phyloP scores from a whole-genome alignment of 1,139 yeast genomes.

The Blastobotrys persicus region DNA sequence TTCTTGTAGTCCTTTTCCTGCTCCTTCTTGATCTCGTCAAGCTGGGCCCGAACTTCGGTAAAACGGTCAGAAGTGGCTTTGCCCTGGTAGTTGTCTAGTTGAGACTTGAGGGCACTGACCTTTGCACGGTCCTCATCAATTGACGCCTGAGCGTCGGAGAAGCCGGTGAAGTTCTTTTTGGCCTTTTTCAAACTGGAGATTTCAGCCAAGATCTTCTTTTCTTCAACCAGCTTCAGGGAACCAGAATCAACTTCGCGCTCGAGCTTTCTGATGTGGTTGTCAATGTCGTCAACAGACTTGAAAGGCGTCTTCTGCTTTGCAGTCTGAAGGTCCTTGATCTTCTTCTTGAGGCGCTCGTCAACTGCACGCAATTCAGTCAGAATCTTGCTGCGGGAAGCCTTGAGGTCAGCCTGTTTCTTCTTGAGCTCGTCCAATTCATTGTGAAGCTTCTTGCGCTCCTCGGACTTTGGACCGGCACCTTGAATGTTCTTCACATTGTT shows the following conservation, averaged over 20 bases:
- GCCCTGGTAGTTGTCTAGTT: slow-evolving; percentile 60
- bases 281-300: slow-evolving; percentile 77
- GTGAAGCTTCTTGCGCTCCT: slow-evolving; percentile 64
- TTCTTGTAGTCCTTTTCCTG: slow-evolving; percentile 67
- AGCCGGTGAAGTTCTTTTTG: slow-evolving; percentile 71
- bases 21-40: slow-evolving; percentile 56
- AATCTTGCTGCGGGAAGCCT: slow-evolving; percentile 64
- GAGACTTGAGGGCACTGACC: slow-evolving; percentile 71
- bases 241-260: slow-evolving; percentile 81
- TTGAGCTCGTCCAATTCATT: slow-evolving; percentile 55
- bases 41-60: slow-evolving; percentile 56
- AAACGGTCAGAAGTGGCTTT: slow-evolving; percentile 55
- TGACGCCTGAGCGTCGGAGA: slow-evolving; percentile 72
- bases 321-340: slow-evolving; percentile 69
- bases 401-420: slow-evolving; percentile 66
- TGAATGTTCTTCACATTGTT: slow-evolving; percentile 29
- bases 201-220: slow-evolving; percentile 81
- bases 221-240: slow-evolving; percentile 82
- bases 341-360: slow-evolving; percentile 73
- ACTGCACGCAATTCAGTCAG: slow-evolving; percentile 70
- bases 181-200: slow-evolving; percentile 79
- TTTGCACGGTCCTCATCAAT: slow-evolving; percentile 80
- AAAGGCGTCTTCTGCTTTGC: slow-evolving; percentile 66
- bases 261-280: slow-evolving; percentile 63
- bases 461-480: slow-evolving; percentile 33